Evolutionary conservation across 1,284 basidiomycete genomes (phyloP), one percentile per base, ranked within the genome.

Genomic region (Schizophyllum amplum): DNA sequence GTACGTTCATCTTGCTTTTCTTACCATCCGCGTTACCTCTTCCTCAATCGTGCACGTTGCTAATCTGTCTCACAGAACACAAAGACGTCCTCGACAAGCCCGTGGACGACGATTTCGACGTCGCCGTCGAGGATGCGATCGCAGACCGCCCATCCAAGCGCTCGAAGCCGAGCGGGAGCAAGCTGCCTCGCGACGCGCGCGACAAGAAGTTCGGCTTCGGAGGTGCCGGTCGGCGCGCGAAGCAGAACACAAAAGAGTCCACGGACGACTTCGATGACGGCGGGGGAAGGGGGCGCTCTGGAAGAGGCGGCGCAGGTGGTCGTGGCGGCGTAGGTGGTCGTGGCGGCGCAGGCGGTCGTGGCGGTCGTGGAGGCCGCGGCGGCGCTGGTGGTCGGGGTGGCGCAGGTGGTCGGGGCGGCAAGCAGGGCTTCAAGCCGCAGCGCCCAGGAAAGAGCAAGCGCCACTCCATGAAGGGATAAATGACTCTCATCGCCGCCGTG

Each of bases 141-240:
- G 75, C 87, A 21, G 87, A 87, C 61, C 79, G 82, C n/a, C 83
- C 87, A 2, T 71, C 80, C 2, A 88, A 90, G 65, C 84, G 84
- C 22, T 68, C 75, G 17, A 72, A 69, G 56, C 33, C 77, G 72
- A 69, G 68, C n/a, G 72, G 68, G 22, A 60, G 67, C 24, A 70
- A 72, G 63, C 72, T 90, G 60, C 77, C 83, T 47, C 84, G 92
- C n/a, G 69, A 75, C 24, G 81, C 76, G 9, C 81, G 92, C 46
- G 87, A 95, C 68, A 71, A 80, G 63, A 94, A 94, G 71, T 94
- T 83, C 67, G 90, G 91, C 2, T 87, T 88, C 62, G 90, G 91
- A 9, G 81, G 85, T 17, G 76, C 77, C 13, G 80, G 81, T 21
- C 73, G 81, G 64, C 75, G 83, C 57, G 78, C 84, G 48, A 94